Evolutionary conservation across 371 early-diverging fungal genomes (phyloP).

Genomic region (Apophysomyces variabilis): DNA sequence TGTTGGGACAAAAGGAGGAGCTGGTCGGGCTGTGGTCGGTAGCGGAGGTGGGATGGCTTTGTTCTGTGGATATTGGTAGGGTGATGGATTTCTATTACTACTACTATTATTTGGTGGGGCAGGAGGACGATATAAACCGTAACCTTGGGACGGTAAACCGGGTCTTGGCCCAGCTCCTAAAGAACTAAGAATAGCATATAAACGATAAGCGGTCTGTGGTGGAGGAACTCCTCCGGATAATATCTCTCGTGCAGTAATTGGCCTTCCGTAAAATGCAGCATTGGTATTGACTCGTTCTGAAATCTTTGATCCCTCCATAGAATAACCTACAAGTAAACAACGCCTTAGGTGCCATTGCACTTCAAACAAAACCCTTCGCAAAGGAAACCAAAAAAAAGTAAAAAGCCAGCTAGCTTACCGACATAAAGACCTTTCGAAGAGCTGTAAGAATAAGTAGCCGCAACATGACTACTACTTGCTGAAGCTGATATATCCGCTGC

Average conservation of each 20-base stretch:
- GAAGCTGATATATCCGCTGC: conserved; percentile 38
- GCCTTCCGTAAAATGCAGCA: conserved; percentile 40
- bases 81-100: too few relatives aligned
- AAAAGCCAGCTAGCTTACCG: conserved; percentile 18
- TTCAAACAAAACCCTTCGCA: not conserved
- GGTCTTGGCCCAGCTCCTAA: conserved; percentile 39
- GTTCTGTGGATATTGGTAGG: too few relatives aligned
- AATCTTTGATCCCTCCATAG: conserved; percentile 45
- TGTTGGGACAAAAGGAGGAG: conserved; percentile 1
- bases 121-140: too few relatives aligned
- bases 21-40: not conserved
- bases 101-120: too few relatives aligned
- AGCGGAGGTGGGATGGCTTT: not conserved
- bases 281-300: conserved; percentile 46
- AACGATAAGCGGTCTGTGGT: conserved; percentile 27
- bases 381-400: not conserved
- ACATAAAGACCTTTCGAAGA: conserved; percentile 41
- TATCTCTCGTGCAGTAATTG: conserved; percentile 39
- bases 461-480: conserved; percentile 32
- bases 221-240: conserved; percentile 33
- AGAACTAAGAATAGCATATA: conserved; percentile 32
- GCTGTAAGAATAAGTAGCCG: conserved; percentile 50
- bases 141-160: conserved; percentile 16
- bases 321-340: conserved; percentile 27
- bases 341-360: too few relatives aligned